Conservation (phyloP, 1,139 yeast genomes). For the Candida neerlandica region DNA sequence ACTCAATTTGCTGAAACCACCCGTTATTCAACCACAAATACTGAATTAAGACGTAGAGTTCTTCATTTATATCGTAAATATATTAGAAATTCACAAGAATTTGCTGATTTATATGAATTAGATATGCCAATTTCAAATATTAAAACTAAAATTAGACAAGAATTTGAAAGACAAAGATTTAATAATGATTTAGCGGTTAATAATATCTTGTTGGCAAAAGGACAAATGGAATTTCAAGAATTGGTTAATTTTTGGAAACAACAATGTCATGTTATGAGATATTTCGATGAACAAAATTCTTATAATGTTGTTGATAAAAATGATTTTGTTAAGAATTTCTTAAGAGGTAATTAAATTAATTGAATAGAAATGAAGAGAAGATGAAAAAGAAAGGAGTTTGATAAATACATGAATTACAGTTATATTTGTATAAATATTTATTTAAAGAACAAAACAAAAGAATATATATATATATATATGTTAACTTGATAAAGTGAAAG, state of each 20-base stretch:
- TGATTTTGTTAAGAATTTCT: conserved; percentile 70
- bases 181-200: conserved; percentile 65
- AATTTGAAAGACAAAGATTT: conserved; percentile 81
- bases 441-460: not conserved
- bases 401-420: not conserved
- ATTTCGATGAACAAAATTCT: conserved; percentile 67
- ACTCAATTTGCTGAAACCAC: conserved; percentile 88
- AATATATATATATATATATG: not conserved
- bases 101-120: conserved; percentile 72
- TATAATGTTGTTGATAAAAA: conserved; percentile 52
- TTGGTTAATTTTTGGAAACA: conserved; percentile 91
- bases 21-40: conserved; percentile 60
- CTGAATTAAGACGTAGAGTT: conserved; percentile 67
- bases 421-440: not conserved
- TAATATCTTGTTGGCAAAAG: conserved; percentile 75
- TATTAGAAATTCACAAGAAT: conserved; percentile 63
- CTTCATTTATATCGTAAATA: conserved; percentile 73
- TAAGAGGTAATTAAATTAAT: conserved; percentile 60
- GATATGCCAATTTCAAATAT: conserved; percentile 82
- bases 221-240: conserved; percentile 91
- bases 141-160: conserved; percentile 85
- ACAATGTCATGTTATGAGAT: conserved; percentile 81
- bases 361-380: no score
- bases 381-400: not conserved
- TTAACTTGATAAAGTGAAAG: not conserved